These are phyloP conservation scores for Phellinidium pouzarii DNA, from an alignment of 1,284 basidiomycete genomes.

Conservation along the genomic window DNA sequence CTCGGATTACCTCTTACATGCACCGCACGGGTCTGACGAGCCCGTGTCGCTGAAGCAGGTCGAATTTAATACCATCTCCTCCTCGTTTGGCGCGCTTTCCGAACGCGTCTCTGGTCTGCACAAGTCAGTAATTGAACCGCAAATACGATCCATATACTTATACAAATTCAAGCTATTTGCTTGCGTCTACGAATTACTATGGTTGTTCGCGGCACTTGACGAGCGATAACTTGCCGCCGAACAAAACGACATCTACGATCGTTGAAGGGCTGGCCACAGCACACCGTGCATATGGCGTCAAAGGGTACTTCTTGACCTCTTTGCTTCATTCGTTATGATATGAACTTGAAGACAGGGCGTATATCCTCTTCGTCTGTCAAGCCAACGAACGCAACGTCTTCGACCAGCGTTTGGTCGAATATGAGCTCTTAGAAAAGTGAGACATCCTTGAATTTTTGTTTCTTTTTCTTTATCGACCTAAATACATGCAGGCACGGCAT, in stretches of 20 bases:
- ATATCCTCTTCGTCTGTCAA: slow-evolving; percentile 86
- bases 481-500: slow-evolving; percentile 58
- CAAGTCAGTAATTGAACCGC: slow-evolving; percentile 39
- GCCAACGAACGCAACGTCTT: slow-evolving; percentile 92
- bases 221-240: slow-evolving; percentile 61
- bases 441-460: slow-evolving; percentile 19
- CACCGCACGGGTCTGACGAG: slow-evolving; percentile 26
- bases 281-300: slow-evolving; percentile 66
- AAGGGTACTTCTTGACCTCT: slow-evolving; percentile 35
- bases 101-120: slow-evolving; percentile 73
- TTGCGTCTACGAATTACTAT: slow-evolving; percentile 60
- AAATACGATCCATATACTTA: neutral
- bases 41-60: slow-evolving; percentile 79
- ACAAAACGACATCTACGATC: slow-evolving; percentile 68
- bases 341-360: slow-evolving; percentile 39
- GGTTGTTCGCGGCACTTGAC: slow-evolving; percentile 49
- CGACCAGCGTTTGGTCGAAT: slow-evolving; percentile 88
- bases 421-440: slow-evolving; percentile 72
- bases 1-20: slow-evolving; percentile 92
- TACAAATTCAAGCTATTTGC: slow-evolving; percentile 50
- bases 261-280: slow-evolving; percentile 74
- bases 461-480: neutral
- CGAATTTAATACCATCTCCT: slow-evolving; percentile 96
- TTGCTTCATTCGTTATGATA: neutral
- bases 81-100: slow-evolving; percentile 84